Base-by-base conservation (phyloP, 305 asterid species). In the Fraxinus xanthoxyloides region DNA sequence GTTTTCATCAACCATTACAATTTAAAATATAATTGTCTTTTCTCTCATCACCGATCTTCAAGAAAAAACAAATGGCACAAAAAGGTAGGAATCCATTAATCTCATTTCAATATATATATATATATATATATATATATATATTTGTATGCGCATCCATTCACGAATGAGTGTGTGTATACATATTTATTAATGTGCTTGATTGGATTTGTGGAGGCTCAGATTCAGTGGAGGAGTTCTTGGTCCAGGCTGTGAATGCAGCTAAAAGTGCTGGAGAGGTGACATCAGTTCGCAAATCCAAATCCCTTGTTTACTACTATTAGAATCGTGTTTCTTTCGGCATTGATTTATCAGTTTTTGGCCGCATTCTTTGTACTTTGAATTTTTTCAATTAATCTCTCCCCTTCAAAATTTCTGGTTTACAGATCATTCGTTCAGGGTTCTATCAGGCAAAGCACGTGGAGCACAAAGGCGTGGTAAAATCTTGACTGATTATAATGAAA, bases 181-280 rank as follows among this genome's bases (percentile, higher is more conserved):
- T 46, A 35, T 86, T 15, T 82, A 78, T 79, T 74, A 43, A 5
- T 34, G 61, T 79, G 65, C 40, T 75, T 79, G 83, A 83, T 87
- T 77, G 24, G 67, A 69, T 79, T 73, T 3, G 61, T 78, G 48
- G 73, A 35, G 76, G 88, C 87, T 85, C 85, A 89, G 97, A 87
- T 84, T 87, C 93, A 73, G 77, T 85, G 76, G 97, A 93, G 72
- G 93, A 93, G 84, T 92, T 92, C 87, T 86, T 93, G 87, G 85
- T 90, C 81, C 86, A 78, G 82, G 99, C 98, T 19, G 92, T 96
- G 43, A 94, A 89, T 35, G 97, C 98, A 38, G 99, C 98, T 9
- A 89, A 90, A 84, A 90, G 75, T 85, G 97, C 99, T 63, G 98
- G 99, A 78, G 97, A 96, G 88, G 99, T 94, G 46, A 48, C 79